Conservation (phyloP, 345 rosid genomes). For the Salix koriyanagi region DNA sequence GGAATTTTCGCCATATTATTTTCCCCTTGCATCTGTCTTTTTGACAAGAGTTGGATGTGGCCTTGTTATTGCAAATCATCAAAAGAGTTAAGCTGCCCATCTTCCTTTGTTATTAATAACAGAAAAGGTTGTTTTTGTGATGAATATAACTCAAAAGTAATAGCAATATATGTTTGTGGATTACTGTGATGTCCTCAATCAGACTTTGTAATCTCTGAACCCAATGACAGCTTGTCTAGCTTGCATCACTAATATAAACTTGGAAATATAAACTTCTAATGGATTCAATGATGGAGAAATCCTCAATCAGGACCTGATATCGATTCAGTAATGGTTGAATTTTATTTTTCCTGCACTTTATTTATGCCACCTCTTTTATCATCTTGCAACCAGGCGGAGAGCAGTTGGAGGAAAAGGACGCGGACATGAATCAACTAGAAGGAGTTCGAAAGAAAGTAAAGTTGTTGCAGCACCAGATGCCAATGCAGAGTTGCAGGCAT, state of each 20-base stretch:
- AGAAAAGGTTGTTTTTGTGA: background rate
- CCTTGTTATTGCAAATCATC: background rate
- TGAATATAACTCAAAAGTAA: background rate
- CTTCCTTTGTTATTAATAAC: background rate
- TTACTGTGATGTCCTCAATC: background rate
- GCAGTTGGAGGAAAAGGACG: conserved; percentile 36
- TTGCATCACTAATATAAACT: background rate
- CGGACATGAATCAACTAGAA: conserved; percentile 32
- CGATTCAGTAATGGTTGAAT: background rate
- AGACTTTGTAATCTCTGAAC: background rate
- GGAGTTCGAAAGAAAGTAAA: conserved; percentile 39
- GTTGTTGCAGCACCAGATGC: conserved; percentile 47
- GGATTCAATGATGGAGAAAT: background rate
- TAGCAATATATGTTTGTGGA: background rate
- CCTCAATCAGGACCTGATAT: background rate
- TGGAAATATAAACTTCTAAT: background rate
- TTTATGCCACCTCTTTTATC: background rate
- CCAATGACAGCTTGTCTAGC: background rate
- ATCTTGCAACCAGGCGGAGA: conserved; percentile 33
- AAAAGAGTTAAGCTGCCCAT: background rate
- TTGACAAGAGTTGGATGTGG: conserved; percentile 1
- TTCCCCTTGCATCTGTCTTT: background rate
- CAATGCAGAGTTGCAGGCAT: conserved; percentile 40
- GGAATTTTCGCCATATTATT: background rate
- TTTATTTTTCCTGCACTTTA: background rate